Base-by-base conservation (phyloP, 495 filamentous ascomycete species). In the Articulospora tetracladia region DNA sequence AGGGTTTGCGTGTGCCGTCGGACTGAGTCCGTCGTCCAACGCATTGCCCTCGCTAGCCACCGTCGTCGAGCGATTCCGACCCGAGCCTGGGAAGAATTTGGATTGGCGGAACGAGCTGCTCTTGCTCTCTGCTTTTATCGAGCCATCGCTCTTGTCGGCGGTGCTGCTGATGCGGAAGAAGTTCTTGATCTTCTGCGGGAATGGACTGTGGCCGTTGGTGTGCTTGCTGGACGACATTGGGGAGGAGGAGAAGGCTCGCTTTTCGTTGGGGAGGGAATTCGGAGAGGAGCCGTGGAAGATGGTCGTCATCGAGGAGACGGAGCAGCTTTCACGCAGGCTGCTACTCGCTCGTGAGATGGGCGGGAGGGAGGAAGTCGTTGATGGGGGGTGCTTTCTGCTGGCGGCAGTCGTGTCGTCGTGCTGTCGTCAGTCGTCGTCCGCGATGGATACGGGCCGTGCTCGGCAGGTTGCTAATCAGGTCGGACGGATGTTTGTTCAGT, bases 121-220 rank as follows among this genome's bases (percentile, higher is more conserved):
- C 70, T 90, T 93, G 66, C 74, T 76, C 13, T 80, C 72, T 20
- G 77, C 63, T 58, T 73, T 74, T 53, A 75, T 65, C 11, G 62
- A 58, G 6, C 41, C 62, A 3, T 67, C 65, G 19, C 30, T 64
- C 62, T 68, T 70, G 50, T 74, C 73, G 28, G 74, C 73, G 63
- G 81, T 83, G 66, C 79, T 89, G 73, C 89, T 97, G 77, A 97
- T 96, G 68, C 94, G 91, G 79, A 98, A 98, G 79, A 98, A 98
- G 72, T 93, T 96, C 83, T 89, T 95, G 73, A 98, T 84, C 72
- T 88, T 92, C 70, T 93, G 89, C 32, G 88, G 91, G 66, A 96
- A 85, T 15, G 64, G 65, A 56, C 74, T 71, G 51, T 76, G 72
- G 70, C 73, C 77, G 28, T 68, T 68, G 56, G 54, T 20, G 64